Evolutionary conservation across 75 land plant species (phyloP), one percentile per base, ranked within the genome.

Genomic region (Selaginella tamariscina): DNA sequence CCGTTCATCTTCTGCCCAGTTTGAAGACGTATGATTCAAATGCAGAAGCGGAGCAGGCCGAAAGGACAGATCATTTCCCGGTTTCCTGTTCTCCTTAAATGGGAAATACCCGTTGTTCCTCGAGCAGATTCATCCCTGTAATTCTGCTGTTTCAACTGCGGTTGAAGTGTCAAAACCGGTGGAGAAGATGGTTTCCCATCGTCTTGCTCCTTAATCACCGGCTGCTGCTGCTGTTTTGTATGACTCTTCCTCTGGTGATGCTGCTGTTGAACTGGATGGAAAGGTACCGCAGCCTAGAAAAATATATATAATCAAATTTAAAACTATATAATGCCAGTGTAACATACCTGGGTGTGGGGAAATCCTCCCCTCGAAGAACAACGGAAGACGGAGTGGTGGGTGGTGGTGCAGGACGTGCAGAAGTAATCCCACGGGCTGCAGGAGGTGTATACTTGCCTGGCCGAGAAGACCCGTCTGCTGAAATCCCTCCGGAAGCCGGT

Each of bases 1-100:
- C n/a, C 62, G 82, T 70, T 94, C 98, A 81, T 94, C 98, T 72
- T 94, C 96, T 72, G 85, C 91, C 98, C 98, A 94, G 66, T 94
- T 85, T n/a, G n/a, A n/a, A 55, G 88, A 87, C 32, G 84, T 80
- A 8, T 82, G 86, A 2, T 70, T 72, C 15, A 85, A 62, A 23
- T 33, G 73, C 2, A 75, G 70, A 28, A 87, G 81, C 15, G 80
- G 66, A 5, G 91, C 84, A 1, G 86, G 67, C 11, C 85, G 83
- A 2, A 77, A 79, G 26, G 73, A 57, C 27, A 79, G 72, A 28
- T 56, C 62, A 8, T 74, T 77, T 1, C 73, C 79, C n/a, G 74
- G 30, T 65, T 71, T 75, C 21, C 54, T 26, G 62, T 57, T 69
- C 24, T 74, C 72, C 54, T 28, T n/a, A 1, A 24, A 32, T 1